Conservation (phyloP, 345 rosid genomes). For the Arabidopsis arenosa region DNA sequence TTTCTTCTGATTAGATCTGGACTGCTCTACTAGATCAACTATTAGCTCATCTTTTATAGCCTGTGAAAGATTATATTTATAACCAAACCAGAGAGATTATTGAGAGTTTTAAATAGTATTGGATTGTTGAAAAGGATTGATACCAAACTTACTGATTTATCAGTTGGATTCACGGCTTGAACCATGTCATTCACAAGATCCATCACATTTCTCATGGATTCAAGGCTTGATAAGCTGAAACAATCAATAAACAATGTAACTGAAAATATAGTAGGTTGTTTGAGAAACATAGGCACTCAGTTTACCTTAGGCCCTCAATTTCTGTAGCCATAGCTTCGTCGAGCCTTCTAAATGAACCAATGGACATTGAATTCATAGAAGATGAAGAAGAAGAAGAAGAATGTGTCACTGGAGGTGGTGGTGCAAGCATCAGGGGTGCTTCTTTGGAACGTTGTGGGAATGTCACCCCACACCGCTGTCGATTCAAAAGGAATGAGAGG, state of each 20-base stretch:
- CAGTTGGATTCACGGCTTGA: constrained; percentile 75
- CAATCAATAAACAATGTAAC: constrained; percentile 1
- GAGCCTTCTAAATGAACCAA: constrained; percentile 78
- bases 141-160: constrained; percentile 56
- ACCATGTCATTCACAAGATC: constrained; percentile 86
- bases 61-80: constrained; percentile 45
- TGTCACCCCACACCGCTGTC: constrained; percentile 74
- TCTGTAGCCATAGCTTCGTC: constrained; percentile 95
- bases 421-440: constrained; percentile 80
- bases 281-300: not conserved
- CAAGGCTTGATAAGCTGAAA: constrained; percentile 75
- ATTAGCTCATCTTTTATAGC: constrained; percentile 91
- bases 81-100: constrained; percentile 18
- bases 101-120: not conserved
- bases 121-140: not conserved
- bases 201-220: constrained; percentile 77
- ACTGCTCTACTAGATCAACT: constrained; percentile 77
- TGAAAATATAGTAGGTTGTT: not conserved
- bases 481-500: not conserved
- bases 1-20: constrained; percentile 88
- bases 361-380: constrained; percentile 72
- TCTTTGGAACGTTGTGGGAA: constrained; percentile 76
- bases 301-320: constrained; percentile 75
- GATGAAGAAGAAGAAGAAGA: constrained; percentile 20
- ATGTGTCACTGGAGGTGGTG: constrained; percentile 58